Conservation (phyloP, 176 grass and related monocot species). For the Poa pratensis region DNA sequence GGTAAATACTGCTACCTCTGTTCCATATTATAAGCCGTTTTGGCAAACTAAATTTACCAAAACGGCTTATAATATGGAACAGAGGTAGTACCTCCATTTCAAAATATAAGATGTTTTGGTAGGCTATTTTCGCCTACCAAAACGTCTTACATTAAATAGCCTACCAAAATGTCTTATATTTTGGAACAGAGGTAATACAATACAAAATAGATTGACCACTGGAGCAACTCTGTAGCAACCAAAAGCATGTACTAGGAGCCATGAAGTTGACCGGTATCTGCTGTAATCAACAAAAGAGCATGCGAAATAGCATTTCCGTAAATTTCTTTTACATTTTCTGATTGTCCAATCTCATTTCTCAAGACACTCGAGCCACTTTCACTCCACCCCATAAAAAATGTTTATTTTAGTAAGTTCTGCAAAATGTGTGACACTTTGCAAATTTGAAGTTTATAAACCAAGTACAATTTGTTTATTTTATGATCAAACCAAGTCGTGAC, state of each 20-base stretch:
- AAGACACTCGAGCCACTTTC: neutral
- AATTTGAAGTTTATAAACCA: conserved; percentile 36
- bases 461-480: neutral
- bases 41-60: too few species aligned
- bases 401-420: neutral
- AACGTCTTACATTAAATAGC: too few species aligned
- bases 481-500: conserved; percentile 23
- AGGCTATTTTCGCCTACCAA: too few species aligned
- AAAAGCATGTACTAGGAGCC: conserved; percentile 7
- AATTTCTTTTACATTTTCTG: conserved; percentile 18
- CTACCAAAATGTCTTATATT: too few species aligned
- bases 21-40: too few species aligned
- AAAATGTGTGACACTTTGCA: neutral
- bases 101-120: too few species aligned
- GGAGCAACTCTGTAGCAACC: neutral
- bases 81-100: too few species aligned
- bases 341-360: neutral
- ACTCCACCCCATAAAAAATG: neutral
- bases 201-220: conserved; percentile 14
- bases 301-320: neutral
- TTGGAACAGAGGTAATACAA: neutral
- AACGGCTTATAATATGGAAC: too few species aligned
- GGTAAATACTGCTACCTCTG: neutral
- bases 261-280: neutral
- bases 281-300: conserved; percentile 1